These are phyloP conservation scores for Claviceps lovelessii DNA, from an alignment of 2,329 filamentous ascomycete species.

Conservation along the genomic window DNA sequence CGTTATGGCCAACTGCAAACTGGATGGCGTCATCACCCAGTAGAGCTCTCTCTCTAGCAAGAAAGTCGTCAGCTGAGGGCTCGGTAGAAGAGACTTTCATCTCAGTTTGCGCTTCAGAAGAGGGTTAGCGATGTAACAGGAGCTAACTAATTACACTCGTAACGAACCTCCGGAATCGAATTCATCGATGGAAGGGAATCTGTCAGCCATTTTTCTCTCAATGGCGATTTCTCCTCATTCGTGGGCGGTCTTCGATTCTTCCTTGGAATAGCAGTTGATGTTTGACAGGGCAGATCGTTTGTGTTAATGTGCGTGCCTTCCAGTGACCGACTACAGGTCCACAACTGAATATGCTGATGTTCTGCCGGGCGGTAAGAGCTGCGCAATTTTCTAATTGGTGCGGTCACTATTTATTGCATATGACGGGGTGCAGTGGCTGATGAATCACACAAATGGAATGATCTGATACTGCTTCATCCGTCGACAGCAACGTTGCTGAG, in stretches of 20 bases:
- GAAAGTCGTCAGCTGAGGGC: conserved; percentile 64
- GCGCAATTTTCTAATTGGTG: neutral
- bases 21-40: conserved; percentile 88
- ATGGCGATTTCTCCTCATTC: neutral
- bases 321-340: neutral
- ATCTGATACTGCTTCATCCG: neutral
- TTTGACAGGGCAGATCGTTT: neutral
- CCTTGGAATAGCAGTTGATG: neutral
- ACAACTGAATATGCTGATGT: conserved; percentile 10
- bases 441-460: neutral
- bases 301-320: neutral
- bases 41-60: conserved; percentile 76
- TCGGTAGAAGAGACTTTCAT: conserved; percentile 42
- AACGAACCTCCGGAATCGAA: conserved; percentile 51
- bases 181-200: conserved; percentile 67
- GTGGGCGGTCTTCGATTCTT: neutral
- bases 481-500: neutral
- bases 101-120: conserved; percentile 49
- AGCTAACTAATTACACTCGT: conserved; percentile 9
- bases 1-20: conserved; percentile 67
- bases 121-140: conserved; percentile 3
- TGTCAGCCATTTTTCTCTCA: conserved; percentile 51
- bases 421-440: neutral
- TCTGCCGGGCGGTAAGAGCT: conserved; percentile 24
- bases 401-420: conserved; percentile 5